Evolutionary conservation across 2,329 filamentous ascomycete genomes (phyloP), one percentile per base, ranked within the genome.

Genomic region (Aspergillus thermomutatus): DNA sequence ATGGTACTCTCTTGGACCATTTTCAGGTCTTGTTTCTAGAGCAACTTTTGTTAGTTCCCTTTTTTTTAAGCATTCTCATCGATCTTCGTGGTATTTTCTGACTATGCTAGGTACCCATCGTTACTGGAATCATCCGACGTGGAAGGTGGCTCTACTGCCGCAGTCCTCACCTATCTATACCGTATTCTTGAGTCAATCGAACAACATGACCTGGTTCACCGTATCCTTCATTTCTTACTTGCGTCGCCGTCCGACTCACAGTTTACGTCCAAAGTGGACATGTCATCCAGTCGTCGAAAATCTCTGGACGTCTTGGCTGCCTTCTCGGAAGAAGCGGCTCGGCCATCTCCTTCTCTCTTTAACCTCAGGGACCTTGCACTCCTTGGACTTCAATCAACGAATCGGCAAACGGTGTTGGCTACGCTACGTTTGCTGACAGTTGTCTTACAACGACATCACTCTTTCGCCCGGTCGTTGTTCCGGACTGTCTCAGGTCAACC

Each of bases 11-110:
- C 51, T 82, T 99, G 31, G 94, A 99, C 71, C 94, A 99, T 75
- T 99, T 99, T 69, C 92, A 97, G 71, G 89, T 97, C 64, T 86
- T 99, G 34, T 99, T 99, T 72, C 79, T 99, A 52, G 91, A 97
- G 73, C 94, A 99, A 73, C 79, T 99, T 67, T 78, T 99, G 85
- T 97, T 76, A 70, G 88, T 77, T 4, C 10, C 9, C 11, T 25
- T 4, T 7, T n/a, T 19, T 0, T 19, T 41, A 3, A 21, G 28
- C 31, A 41, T 17, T 26, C 26, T 14, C 2, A 11, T 19, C 8
- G n/a, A 26, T 3, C 31, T 37, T 41, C 1, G 34, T 50, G 49
- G 45, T 49, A 5, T 49, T 52, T 60, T 49, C 55, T 64, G 8
- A 59, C 50, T 23, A 4, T 40, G 21, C 2, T 61, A 94, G 91